Percentiles rank a stretch among this genome's conserved stretches.
Evolutionary conservation across 1,139 yeast species (phyloP).

Genomic region (Blastobotrys proliferans): DNA sequence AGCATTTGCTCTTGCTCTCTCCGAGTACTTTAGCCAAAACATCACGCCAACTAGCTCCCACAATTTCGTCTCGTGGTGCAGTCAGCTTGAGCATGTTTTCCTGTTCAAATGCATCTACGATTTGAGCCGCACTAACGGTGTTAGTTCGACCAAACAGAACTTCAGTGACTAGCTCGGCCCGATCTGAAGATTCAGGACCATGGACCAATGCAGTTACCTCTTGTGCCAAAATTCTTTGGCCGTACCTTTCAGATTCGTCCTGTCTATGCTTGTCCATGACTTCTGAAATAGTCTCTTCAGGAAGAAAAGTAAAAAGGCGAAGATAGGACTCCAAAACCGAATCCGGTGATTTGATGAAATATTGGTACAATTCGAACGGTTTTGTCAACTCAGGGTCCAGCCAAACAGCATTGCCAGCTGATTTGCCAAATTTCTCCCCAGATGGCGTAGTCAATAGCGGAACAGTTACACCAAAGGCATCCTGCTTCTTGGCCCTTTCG

Average conservation of each 20-base stretch:
- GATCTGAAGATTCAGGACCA: conserved; percentile 71
- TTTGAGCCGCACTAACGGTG: conserved; percentile 43
- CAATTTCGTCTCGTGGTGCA: conserved; percentile 39
- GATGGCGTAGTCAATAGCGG: conserved; percentile 84
- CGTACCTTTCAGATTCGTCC: conserved; percentile 62
- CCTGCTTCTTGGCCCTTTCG: conserved; percentile 15
- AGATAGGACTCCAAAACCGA: conserved; percentile 66
- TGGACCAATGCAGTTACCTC: conserved; percentile 87
- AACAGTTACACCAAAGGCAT: conserved; percentile 76
- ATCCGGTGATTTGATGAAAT: conserved; percentile 77
- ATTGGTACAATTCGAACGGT: conserved; percentile 82
- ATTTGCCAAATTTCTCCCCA: conserved; percentile 94
- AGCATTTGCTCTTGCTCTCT: conserved; percentile 55
- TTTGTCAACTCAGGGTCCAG: conserved; percentile 68
- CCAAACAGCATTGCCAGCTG: conserved; percentile 96
- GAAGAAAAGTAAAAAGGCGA: conserved; percentile 74
- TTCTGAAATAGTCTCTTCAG: conserved; percentile 52
- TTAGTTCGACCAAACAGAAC: conserved; percentile 50
- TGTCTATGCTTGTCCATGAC: conserved; percentile 49
- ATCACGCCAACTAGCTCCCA: conserved; percentile 35
- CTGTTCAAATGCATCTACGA: conserved; percentile 54
- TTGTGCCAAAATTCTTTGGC: conserved; percentile 72
- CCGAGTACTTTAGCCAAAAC: conserved; percentile 38
- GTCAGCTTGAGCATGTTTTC: conserved; percentile 53
- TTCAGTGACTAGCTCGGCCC: conserved; percentile 60